These are phyloP conservation scores for Lachnellula cervina DNA, from an alignment of 2,329 filamentous ascomycete genomes.

Conservation along the genomic window DNA sequence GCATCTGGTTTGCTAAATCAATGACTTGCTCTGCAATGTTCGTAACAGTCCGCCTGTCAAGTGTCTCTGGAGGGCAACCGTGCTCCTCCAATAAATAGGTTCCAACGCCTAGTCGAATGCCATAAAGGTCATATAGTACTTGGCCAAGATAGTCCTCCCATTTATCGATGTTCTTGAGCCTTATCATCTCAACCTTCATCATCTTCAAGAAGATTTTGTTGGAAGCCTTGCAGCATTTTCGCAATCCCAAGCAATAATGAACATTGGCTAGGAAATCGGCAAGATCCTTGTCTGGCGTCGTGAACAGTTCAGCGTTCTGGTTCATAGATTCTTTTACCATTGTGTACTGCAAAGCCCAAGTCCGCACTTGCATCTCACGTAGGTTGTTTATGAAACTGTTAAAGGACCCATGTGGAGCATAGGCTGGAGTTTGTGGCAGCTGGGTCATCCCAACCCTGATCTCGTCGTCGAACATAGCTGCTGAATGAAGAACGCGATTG, in stretches of 20 bases:
- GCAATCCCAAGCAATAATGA: conserved; percentile 77
- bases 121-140: conserved; percentile 77
- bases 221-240: conserved; percentile 78
- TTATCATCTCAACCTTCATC: conserved; percentile 79
- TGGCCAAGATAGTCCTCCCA: conserved; percentile 85
- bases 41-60: conserved; percentile 76
- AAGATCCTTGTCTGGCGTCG: conserved; percentile 63
- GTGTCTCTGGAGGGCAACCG: conserved; percentile 67
- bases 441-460: conserved; percentile 70
- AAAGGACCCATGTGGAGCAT: conserved; percentile 39
- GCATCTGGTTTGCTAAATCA: conserved; percentile 72
- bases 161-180: conserved; percentile 69
- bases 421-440: conserved; percentile 52
- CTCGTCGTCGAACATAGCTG: conserved; percentile 78
- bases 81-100: conserved; percentile 70
- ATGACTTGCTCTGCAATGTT: conserved; percentile 81
- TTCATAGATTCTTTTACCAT: conserved; percentile 70
- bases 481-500: conserved; percentile 70
- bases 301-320: conserved; percentile 61
- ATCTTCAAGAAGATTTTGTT: conserved; percentile 87
- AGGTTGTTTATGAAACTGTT: conserved; percentile 62
- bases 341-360: conserved; percentile 83
- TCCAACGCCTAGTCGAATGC: conserved; percentile 68
- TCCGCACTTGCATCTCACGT: conserved; percentile 79
- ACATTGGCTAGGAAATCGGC: conserved; percentile 76